These are phyloP conservation scores for Phytophthora brassicae DNA, from an alignment of 352 stramenopile species.

Conservation along the genomic window DNA sequence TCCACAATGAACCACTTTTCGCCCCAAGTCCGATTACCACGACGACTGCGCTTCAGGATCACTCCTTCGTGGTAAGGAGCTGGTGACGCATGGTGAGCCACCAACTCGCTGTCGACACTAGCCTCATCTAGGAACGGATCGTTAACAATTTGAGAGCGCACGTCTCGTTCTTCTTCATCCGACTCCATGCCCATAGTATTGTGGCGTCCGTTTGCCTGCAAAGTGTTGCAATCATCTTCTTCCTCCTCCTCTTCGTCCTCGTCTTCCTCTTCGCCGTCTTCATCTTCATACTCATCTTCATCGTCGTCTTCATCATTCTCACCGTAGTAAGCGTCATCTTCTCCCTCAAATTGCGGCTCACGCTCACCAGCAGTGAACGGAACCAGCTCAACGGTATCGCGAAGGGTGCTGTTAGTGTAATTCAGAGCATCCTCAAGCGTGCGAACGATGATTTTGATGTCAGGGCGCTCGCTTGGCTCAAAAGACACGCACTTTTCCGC, in stretches of 20 bases:
- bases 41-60: conserved; percentile 75
- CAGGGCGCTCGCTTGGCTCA: conserved; percentile 66
- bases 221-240: conserved; percentile 29
- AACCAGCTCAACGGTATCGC: conserved; percentile 48
- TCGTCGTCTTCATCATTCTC: conserved; percentile 59
- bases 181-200: conserved; percentile 47
- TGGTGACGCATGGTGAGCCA: conserved; percentile 31
- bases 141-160: conserved; percentile 32
- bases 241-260: conserved; percentile 42
- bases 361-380: conserved; percentile 61
- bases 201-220: conserved; percentile 29
- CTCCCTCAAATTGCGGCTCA: conserved; percentile 65
- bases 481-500: conserved; percentile 79
- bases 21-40: conserved; percentile 67
- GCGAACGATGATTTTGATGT: conserved; percentile 45
- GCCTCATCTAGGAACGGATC: conserved; percentile 39
- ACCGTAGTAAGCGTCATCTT: conserved; percentile 54
- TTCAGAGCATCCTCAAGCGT: conserved; percentile 48
- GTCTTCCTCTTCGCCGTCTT: conserved; percentile 29
- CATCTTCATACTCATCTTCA: conserved; percentile 35
- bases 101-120: conserved; percentile 30
- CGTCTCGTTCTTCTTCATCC: conserved; percentile 39
- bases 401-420: conserved; percentile 23
- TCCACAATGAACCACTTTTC: conserved; percentile 76
- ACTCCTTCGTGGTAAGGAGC: conserved; percentile 55